Evolutionary conservation across 129 eudicot species (phyloP), one percentile per base, ranked within the genome.

Genomic region (Centella asiatica): DNA sequence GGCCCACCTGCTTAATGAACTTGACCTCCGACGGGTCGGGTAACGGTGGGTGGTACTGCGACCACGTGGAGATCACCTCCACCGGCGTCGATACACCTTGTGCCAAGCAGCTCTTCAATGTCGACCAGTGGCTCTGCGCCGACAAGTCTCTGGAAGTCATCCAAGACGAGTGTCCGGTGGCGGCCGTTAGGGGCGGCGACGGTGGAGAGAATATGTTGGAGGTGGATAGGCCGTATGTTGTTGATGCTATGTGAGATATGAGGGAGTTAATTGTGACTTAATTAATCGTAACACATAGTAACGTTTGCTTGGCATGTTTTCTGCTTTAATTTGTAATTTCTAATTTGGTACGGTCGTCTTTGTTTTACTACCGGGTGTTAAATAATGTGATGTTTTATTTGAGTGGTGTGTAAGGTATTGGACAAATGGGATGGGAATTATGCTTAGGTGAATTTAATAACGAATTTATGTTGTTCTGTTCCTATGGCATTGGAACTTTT

Each of bases 101-200:
- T 61, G 81, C 80, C 0, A 87, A 81, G 63, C 73, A 75, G 72
- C 46, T 64, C 42, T 90, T 90, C 68, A 77, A 77, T 17, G 83
- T 90, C 65, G 97, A 90, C 74, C 94, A 90, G 77, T 90, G 97
- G 97, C 39, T 90, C 25, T 87, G 95, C 17, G 69, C 80, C 14
- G 95, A 90, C 44, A 44, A 83, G 0, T 68, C 83, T 6, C 97
- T 74, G 72, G 27, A 73, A 83, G 93, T 85, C 0, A 60, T 78
- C 17, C 49, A 78, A 44, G 68, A 86, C 24, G 19, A 69, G 29
- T 90, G 93, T 9, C 69, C 19, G 55, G 31, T 40, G 45, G 20
- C 46, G 8, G 57, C n/a, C n/a, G n/a, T n/a, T n/a, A n/a, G n/a
- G 14, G 36, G 22, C 27, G 28, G 51, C 18, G 73, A 26, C 23